phyloP scores from a whole-genome alignment of 2,329 filamentous ascomycete genomes.

The Talaromyces amestolkiae region DNA sequence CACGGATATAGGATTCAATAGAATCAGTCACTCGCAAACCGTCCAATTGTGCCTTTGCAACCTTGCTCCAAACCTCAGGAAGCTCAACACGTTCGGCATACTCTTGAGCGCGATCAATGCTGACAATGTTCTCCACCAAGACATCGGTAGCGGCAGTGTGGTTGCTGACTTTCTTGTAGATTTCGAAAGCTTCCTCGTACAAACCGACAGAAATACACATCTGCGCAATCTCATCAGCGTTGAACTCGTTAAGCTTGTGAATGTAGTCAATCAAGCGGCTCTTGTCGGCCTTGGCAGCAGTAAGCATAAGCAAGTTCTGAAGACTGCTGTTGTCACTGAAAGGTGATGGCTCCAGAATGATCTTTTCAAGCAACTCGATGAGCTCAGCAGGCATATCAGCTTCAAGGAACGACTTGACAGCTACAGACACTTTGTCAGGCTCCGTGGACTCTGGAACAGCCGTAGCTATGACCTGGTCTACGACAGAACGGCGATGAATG shows the following conservation, averaged over 20 bases:
- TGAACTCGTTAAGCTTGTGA: conserved; percentile 83
- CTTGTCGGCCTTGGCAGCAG: conserved; percentile 95
- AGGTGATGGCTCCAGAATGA: conserved; percentile 96
- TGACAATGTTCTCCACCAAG: conserved; percentile 92
- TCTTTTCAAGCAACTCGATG: conserved; percentile 98
- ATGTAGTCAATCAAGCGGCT: conserved; percentile 94
- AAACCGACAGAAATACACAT: conserved; percentile 94
- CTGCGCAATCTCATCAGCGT: conserved; percentile 84
- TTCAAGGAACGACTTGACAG: conserved; percentile 87
- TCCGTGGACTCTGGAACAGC: conserved; percentile 91
- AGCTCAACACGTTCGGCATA: conserved; percentile 93
- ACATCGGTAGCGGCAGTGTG: conserved; percentile 85
- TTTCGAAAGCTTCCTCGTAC: conserved; percentile 95
- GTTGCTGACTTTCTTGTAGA: conserved; percentile 96
- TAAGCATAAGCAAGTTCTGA: conserved; percentile 94
- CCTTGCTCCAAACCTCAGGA: conserved; percentile 96
- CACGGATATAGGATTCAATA: conserved; percentile 96
- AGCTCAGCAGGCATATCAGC: conserved; percentile 89
- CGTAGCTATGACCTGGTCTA: conserved; percentile 94
- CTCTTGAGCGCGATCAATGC: conserved; percentile 93
- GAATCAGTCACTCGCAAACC: conserved; percentile 88
- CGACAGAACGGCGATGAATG: conserved; percentile 84
- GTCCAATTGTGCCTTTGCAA: conserved; percentile 96
- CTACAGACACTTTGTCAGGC: conserved; percentile 90
- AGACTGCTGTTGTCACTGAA: conserved; percentile 97